A percentile compares a stretch with the other conserved stretches of the same genome.
Conservation (phyloP, 139 green algal genomes). For the Coelastrella sp. region DNA sequence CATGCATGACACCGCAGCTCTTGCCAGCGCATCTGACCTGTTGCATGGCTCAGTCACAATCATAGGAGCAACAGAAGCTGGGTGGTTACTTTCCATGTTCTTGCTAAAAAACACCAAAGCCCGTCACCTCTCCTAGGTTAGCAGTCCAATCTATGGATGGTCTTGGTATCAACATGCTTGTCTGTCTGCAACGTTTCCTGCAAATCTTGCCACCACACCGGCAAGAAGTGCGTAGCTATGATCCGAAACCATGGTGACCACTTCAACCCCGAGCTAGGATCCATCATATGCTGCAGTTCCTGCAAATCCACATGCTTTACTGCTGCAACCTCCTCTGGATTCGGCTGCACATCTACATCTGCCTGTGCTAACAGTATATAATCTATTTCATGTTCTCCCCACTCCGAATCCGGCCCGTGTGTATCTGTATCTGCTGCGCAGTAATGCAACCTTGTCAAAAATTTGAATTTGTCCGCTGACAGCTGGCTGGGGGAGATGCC, state of each 20-base stretch:
- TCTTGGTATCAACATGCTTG: constrained; percentile 62
- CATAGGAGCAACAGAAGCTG: too few species aligned
- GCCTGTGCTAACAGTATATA: constrained; percentile 90
- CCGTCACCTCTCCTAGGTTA: neutral
- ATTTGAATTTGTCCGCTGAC: constrained; percentile 71
- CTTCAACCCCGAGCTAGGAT: constrained; percentile 64
- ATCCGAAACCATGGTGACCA: constrained; percentile 98
- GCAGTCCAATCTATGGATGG: constrained; percentile 67
- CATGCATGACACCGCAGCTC: too few species aligned
- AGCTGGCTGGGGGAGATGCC: constrained; percentile 78
- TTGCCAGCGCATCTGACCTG: too few species aligned
- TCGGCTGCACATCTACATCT: constrained; percentile 75
- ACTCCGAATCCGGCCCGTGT: constrained; percentile 65
- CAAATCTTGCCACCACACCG: constrained; percentile 90
- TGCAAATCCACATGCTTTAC: constrained; percentile 27
- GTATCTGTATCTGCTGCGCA: constrained; percentile 84
- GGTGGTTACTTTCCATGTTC: too few species aligned
- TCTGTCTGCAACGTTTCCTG: constrained; percentile 66
- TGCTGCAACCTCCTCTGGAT: constrained; percentile 85
- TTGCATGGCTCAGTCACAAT: too few species aligned
- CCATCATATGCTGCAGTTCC: constrained; percentile 87
- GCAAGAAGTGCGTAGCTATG: constrained; percentile 89
- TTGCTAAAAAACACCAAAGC: too few species aligned
- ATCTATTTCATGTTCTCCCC: constrained; percentile 98
- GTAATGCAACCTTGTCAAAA: constrained; percentile 95